A percentile compares a stretch with the other conserved stretches of the same genome.
phyloP scores from a whole-genome alignment of 139 green algal species.

The Chlamydomonas applanata region DNA sequence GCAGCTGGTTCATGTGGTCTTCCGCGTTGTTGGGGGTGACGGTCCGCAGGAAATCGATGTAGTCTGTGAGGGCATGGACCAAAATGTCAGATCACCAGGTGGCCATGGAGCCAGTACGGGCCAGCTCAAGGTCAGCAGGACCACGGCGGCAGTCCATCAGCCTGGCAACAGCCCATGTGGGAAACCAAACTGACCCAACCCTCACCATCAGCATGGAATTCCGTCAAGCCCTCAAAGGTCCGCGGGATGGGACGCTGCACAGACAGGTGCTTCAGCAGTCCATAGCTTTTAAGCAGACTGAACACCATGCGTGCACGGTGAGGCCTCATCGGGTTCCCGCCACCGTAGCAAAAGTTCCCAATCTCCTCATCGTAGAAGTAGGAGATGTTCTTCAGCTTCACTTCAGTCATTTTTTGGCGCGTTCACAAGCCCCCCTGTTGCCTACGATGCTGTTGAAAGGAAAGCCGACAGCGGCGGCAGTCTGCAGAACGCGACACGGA shows the following conservation, averaged over 20 bases:
- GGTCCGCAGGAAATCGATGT: slow-evolving; percentile 92
- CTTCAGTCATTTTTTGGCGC: no score
- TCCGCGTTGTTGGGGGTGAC: slow-evolving; percentile 95
- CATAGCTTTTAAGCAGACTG: slow-evolving; percentile 90
- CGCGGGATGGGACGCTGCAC: slow-evolving; percentile 68
- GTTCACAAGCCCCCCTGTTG: no score
- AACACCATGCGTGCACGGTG: slow-evolving; percentile 94
- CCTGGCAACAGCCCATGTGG: neutral
- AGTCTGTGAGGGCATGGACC: slow-evolving; percentile 66
- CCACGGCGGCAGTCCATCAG: neutral
- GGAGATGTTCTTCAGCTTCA: neutral
- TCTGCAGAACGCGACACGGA: no score
- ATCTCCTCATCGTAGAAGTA: slow-evolving; percentile 98
- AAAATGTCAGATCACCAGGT: neutral
- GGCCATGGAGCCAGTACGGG: neutral
- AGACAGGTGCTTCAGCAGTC: slow-evolving; percentile 77
- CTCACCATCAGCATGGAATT: slow-evolving; percentile 94
- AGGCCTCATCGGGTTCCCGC: slow-evolving; percentile 89
- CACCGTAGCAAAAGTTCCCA: slow-evolving; percentile 84
- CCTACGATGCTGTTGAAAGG: no score
- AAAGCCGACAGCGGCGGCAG: no score
- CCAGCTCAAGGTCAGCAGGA: neutral
- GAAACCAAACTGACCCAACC: no score
- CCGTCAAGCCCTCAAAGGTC: slow-evolving; percentile 71
- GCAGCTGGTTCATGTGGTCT: slow-evolving; percentile 89